A percentile compares a stretch with the other conserved stretches of the same genome.
These are phyloP conservation scores for Gentiana dahurica DNA, from an alignment of 257 asterid genomes.

Conservation along the genomic window DNA sequence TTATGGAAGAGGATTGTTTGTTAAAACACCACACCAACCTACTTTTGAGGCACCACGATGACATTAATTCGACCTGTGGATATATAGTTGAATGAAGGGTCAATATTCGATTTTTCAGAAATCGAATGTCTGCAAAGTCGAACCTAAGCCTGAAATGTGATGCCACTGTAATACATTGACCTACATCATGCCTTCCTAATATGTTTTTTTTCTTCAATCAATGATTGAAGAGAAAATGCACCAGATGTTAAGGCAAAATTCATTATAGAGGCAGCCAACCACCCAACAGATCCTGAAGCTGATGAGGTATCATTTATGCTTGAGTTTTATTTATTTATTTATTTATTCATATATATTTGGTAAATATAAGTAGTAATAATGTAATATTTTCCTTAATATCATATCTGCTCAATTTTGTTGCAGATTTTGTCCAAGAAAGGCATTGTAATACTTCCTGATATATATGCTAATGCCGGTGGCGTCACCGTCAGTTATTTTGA, in stretches of 20 bases:
- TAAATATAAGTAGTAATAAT: background rate
- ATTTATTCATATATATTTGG: background rate
- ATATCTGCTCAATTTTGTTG: constrained; percentile 7
- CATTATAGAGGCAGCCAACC: constrained; percentile 87
- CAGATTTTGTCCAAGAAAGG: constrained; percentile 83
- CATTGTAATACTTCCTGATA: constrained; percentile 68
- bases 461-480: constrained; percentile 87
- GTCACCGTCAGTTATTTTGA: constrained; percentile 91
- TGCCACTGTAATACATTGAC: too few relatives aligned
- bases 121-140: too few relatives aligned
- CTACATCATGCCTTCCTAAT: too few relatives aligned
- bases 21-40: too few relatives aligned
- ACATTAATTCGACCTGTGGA: too few relatives aligned
- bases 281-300: constrained; percentile 91
- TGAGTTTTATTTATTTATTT: constrained; percentile 1
- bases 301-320: constrained; percentile 55
- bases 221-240: constrained; percentile 65
- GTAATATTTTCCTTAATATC: background rate
- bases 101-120: too few relatives aligned
- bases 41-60: too few relatives aligned
- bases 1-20: too few relatives aligned
- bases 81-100: too few relatives aligned
- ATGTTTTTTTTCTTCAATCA: constrained; percentile 4
- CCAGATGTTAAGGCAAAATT: constrained; percentile 58
- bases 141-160: too few relatives aligned